Conservation (phyloP, 176 grass and related monocot genomes). For the maize (Zea mays) region Zm-B73-REFERENCE-NAM-5.0 NC_050098.1:220145001-220145500, state of each 20-base stretch:
- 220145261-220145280: slow-evolving; percentile 22
- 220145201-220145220: slow-evolving; percentile 25
- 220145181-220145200: slow-evolving; percentile 43
- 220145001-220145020: neutral
- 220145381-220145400: slow-evolving; percentile 9
- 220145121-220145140: slow-evolving; percentile 44
- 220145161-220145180: slow-evolving; percentile 34
- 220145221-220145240: slow-evolving; percentile 26
- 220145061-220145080: neutral
- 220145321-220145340: neutral
- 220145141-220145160: slow-evolving; percentile 42
- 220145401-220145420: slow-evolving; percentile 37
- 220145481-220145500: slow-evolving; percentile 94
- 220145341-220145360: slow-evolving; percentile 16
- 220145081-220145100: neutral
- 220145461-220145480: slow-evolving; percentile 92
- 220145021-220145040: slow-evolving; percentile 20
- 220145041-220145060: slow-evolving; percentile 25
- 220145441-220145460: slow-evolving; percentile 71
- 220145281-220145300: slow-evolving; percentile 24
- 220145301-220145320: slow-evolving; percentile 36
- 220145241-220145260: slow-evolving; percentile 37
- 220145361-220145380: slow-evolving; percentile 27
- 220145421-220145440: slow-evolving; percentile 63
- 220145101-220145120: slow-evolving; percentile 4